Evolutionary conservation across 192 early-diverging fungal genomes (phyloP).

Genomic region (Chytriomyces confervae): DNA sequence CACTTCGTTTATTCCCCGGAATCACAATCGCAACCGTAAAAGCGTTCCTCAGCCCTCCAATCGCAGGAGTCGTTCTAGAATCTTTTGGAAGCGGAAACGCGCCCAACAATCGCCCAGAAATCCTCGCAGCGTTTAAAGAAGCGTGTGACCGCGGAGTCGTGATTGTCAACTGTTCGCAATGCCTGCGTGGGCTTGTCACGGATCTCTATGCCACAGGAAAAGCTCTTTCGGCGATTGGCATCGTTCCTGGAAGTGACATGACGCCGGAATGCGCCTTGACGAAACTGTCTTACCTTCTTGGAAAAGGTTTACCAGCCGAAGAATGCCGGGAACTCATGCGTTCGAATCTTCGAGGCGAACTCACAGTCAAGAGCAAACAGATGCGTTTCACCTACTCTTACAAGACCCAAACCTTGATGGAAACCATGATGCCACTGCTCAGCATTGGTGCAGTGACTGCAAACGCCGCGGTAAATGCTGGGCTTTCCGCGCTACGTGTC

Average conservation of each 20-base stretch:
- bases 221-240: slow-evolving; percentile 74
- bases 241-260: slow-evolving; percentile 87
- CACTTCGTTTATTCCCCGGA: slow-evolving; percentile 91
- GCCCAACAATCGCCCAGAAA: slow-evolving; percentile 83
- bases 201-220: slow-evolving; percentile 91
- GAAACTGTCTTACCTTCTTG: slow-evolving; percentile 92
- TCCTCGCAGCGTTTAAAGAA: slow-evolving; percentile 81
- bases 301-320: slow-evolving; percentile 67
- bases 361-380: slow-evolving; percentile 72
- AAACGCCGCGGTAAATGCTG: background rate
- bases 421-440: slow-evolving; percentile 37
- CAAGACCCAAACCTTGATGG: slow-evolving; percentile 56
- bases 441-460: background rate
- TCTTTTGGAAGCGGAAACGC: slow-evolving; percentile 98
- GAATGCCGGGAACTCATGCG: slow-evolving; percentile 82
- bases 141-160: slow-evolving; percentile 93
- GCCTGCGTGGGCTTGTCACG: slow-evolving; percentile 82
- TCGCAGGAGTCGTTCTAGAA: slow-evolving; percentile 91
- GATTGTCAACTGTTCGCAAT: slow-evolving; percentile 94
- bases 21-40: slow-evolving; percentile 87
- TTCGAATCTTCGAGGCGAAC: slow-evolving; percentile 88
- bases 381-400: slow-evolving; percentile 73
- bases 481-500: background rate
- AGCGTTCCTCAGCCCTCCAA: slow-evolving; percentile 83
- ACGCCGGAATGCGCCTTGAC: slow-evolving; percentile 94